Percentiles rank a stretch among this genome's conserved stretches.
phyloP scores from a whole-genome alignment of 2,329 filamentous ascomycete genomes.

The Botrytis elliptica region DNA sequence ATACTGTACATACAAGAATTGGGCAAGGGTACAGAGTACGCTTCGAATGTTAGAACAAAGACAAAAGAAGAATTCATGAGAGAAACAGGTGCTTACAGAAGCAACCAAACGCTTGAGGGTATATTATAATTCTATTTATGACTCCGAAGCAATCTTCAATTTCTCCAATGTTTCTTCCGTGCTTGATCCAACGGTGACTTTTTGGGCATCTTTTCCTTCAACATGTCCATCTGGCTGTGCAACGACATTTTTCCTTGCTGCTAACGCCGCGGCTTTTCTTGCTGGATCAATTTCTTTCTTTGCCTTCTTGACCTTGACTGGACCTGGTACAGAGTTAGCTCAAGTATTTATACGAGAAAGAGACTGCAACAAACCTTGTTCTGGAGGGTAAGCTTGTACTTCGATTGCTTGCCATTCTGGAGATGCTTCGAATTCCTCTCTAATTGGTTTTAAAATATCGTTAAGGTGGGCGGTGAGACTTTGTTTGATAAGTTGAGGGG shows the following conservation, averaged over 20 bases:
- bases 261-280: constrained; percentile 36
- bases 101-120: constrained; percentile 23
- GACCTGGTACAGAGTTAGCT: constrained; percentile 36
- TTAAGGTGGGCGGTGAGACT: constrained; percentile 73
- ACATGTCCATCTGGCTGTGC: constrained; percentile 36
- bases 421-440: constrained; percentile 66
- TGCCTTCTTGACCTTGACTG: constrained; percentile 65
- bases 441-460: constrained; percentile 74
- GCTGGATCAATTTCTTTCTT: constrained; percentile 57
- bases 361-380: constrained; percentile 49
- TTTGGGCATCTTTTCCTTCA: constrained; percentile 31
- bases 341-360: neutral
- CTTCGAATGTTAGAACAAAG: neutral
- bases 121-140: constrained; percentile 26
- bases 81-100: constrained; percentile 4
- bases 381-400: constrained; percentile 77
- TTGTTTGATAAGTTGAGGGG: constrained; percentile 85
- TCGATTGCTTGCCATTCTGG: constrained; percentile 79
- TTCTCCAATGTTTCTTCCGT: constrained; percentile 34
- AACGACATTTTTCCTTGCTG: constrained; percentile 31
- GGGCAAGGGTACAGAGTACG: neutral
- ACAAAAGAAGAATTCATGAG: neutral
- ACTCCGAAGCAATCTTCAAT: constrained; percentile 29
- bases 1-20: neutral
- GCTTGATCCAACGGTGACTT: constrained; percentile 31